Evolutionary conservation across 495 filamentous ascomycete genomes (phyloP), one percentile per base, ranked within the genome.

Genomic region (Aspergillus funiculosus): DNA sequence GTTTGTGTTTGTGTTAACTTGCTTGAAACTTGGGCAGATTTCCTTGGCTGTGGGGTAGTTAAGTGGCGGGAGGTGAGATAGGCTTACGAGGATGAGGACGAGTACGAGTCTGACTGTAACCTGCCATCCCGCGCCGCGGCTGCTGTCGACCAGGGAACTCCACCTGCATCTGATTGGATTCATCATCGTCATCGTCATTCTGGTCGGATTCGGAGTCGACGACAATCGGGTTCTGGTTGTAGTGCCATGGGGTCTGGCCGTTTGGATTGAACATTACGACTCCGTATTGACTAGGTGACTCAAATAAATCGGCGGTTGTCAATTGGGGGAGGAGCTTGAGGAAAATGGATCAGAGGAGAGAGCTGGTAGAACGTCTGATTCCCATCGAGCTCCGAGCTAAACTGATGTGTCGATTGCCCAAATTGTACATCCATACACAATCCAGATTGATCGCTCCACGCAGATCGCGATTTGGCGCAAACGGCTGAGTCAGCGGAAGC

Each of bases 131-230:
- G 10, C 8, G 14, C 10, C 29, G 39, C 3, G 22, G 37, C 2
- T 13, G 7, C 5, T 39, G 20, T 25, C n/a, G 31, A 15, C 37
- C 20, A 25, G 37, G 24, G 3, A 17, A 41, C 21, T 41, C 39
- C 14, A 41, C 26, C n/a, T 27, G 39, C 39, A 41, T 41, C 0
- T 10, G 24, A 15, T 41, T 13, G 25, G 15, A 8, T 2, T 25
- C 36, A 18, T 9, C 14, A 4, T 22, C 25, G 7, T 28, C 39
- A 13, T 39, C 38, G 7, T 30, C 17, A 6, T 40, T 15, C 8
- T 40, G 24, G 24, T 28, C 38, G 8, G 38, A 11, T 10, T 40
- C 38, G 24, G 38, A 29, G 19, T 38, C 35, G 20, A 38, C 25
- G 15, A 38, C 19, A n/a, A 38, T 38, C 19, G 35, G 35, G 15